Base-by-base conservation (phyloP, 1,139 yeast species). In the Geotrichum australiense region DNA sequence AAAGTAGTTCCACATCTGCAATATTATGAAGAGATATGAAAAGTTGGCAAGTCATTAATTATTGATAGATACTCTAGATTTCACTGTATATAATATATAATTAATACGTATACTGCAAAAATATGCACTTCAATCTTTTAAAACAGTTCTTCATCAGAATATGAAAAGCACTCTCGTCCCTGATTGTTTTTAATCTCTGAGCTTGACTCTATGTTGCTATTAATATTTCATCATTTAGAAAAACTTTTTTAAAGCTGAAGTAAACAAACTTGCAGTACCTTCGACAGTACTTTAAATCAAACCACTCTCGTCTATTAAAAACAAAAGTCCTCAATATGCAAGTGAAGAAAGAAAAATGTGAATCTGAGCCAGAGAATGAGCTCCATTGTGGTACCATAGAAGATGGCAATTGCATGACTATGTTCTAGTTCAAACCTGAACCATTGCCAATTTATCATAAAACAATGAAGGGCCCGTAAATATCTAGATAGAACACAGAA, bases 151-250 rank as follows among this genome's bases (percentile, higher is more conserved):
- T 15, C 23, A 20, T 41, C 45, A 41, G 45, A 41, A 37, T 23
- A 40, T 15, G 20, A 12, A 25, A 36, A 39, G 41, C 38, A 37
- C 38, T 41, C 45, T 41, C 45, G 45, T 41, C 45, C 38, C 26
- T 7, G 41, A 18, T 21, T 18, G 30, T 24, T 35, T 29, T 37
- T 37, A 28, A 27, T 26, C 45, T 41, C 45, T 41, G 45, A 41
- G 45, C 45, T 41, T 41, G 45, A 41, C 45, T 41, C 45, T 41
- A 41, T 41, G 45, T 41, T 41, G 45, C 45, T 31, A 32, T 41
- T 39, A 35, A 12, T 41, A 41, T 41, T 25, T 41, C 45, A 41
- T 41, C 45, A 41, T 33, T 23, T 35, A 37, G 14, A 37, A 32
- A 19, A 10, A n/a, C n/a, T 29, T 11, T 29, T 15, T 29, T 29